Percentiles rank a stretch among this genome's conserved stretches.
phyloP scores from a whole-genome alignment of 139 green algal species.

The Micractinium conductrix region DNA sequence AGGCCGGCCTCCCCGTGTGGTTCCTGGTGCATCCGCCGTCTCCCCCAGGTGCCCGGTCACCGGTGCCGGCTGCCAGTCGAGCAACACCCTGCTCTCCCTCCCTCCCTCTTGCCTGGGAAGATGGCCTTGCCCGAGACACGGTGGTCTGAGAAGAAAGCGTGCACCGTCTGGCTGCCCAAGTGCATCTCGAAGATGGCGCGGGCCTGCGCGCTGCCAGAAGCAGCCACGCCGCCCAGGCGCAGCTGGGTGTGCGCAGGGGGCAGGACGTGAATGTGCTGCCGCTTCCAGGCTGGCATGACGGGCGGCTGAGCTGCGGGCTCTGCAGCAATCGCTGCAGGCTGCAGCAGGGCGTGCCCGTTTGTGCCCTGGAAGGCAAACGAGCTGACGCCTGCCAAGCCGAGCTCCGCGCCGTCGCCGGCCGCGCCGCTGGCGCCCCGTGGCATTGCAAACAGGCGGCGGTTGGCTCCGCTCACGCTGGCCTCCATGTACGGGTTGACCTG shows the following conservation, averaged over 20 bases:
- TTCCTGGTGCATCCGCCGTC: no score
- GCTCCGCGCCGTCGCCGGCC: background rate
- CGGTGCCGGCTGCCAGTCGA: no score
- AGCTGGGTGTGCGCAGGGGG: constrained; percentile 31
- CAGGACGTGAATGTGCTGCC: constrained; percentile 20
- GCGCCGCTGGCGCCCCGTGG: constrained; percentile 2
- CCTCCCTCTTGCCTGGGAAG: constrained; percentile 35
- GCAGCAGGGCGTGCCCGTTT: constrained; percentile 50
- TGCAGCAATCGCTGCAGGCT: no score
- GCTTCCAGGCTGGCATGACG: constrained; percentile 16
- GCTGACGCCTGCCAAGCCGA: constrained; percentile 17
- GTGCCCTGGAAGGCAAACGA: constrained; percentile 60
- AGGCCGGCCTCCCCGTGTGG: no score
- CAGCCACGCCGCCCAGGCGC: background rate
- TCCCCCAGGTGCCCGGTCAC: no score
- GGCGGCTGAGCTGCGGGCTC: background rate
- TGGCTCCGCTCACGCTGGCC: constrained; percentile 24
- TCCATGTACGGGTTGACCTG: constrained; percentile 40
- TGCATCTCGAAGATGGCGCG: background rate
- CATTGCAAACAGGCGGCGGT: constrained; percentile 23
- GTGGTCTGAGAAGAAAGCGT: constrained; percentile 82
- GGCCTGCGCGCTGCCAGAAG: background rate
- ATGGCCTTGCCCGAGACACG: constrained; percentile 62
- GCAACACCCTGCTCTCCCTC: background rate
- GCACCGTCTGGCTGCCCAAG: constrained; percentile 29